These are phyloP conservation scores for Puccinia horiana DNA, from an alignment of 1,284 basidiomycete genomes.

Conservation along the genomic window DNA sequence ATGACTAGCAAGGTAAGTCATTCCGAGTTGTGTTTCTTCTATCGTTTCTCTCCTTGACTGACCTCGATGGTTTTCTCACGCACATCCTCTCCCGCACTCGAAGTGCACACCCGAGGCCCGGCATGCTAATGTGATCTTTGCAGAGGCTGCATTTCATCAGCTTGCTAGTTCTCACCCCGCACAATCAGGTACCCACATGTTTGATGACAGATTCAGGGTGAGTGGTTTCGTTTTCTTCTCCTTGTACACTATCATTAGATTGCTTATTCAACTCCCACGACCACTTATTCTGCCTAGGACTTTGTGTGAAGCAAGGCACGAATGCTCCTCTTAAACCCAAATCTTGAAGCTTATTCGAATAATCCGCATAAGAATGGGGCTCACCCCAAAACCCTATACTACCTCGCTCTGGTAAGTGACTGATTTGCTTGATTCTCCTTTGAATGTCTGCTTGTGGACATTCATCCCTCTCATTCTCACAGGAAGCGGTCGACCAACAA, in stretches of 20 bases:
- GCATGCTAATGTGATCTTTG: background rate
- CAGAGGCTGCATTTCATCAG: background rate
- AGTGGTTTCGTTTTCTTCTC: background rate
- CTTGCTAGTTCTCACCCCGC: background rate
- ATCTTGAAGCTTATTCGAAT: background rate
- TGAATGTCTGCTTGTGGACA: background rate
- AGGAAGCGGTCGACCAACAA: conserved; percentile 6
- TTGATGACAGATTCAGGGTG: background rate
- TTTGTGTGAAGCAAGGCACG: background rate
- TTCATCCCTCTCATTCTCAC: too few species aligned
- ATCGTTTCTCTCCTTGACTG: background rate
- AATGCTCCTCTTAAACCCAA: background rate
- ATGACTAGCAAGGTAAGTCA: background rate
- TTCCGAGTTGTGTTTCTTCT: background rate
- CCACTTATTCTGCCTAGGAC: background rate
- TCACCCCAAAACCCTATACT: background rate
- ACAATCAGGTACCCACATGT: background rate
- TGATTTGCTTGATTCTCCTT: background rate
- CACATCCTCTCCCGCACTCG: background rate
- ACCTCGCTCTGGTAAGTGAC: background rate
- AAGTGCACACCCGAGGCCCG: background rate
- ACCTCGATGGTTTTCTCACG: background rate
- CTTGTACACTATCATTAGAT: background rate
- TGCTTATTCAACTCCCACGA: too few species aligned
- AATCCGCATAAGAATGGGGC: background rate